Percentiles rank a stretch among this genome's conserved stretches.
phyloP scores from a whole-genome alignment of 177 flowering plant genomes.

The Vitis hybrid region DNA sequence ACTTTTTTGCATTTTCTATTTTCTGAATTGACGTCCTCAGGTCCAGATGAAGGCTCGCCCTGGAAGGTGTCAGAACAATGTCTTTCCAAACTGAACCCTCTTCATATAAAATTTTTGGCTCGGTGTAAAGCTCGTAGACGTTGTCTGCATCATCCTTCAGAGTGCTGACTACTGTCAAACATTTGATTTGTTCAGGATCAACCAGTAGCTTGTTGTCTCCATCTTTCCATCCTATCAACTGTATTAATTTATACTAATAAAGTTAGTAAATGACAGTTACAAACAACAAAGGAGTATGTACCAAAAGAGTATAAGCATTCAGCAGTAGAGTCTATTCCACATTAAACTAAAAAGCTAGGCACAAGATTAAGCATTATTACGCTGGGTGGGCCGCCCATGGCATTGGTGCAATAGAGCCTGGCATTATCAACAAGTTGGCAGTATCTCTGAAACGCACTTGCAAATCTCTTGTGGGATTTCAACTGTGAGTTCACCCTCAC shows the following conservation, averaged over 20 bases:
- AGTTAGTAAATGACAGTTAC: neutral
- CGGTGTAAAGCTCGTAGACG: conserved; percentile 44
- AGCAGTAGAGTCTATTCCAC: no score
- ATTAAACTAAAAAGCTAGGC: neutral
- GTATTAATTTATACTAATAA: conserved; percentile 1
- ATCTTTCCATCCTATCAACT: conserved; percentile 66
- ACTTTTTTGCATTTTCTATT: conserved; percentile 24
- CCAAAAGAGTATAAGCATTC: no score
- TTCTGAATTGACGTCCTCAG: conserved; percentile 34
- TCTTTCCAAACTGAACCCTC: conserved; percentile 57
- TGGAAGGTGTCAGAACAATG: conserved; percentile 40
- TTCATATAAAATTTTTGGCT: conserved; percentile 15
- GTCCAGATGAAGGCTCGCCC: conserved; percentile 35
- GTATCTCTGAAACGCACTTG: conserved; percentile 64
- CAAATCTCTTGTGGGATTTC: conserved; percentile 91
- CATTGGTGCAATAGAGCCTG: conserved; percentile 77
- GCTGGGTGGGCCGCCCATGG: conserved; percentile 60
- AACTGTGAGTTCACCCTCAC: conserved; percentile 91
- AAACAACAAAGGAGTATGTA: no score
- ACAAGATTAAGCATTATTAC: conserved; percentile 27
- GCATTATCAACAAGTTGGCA: conserved; percentile 83
- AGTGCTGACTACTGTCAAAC: conserved; percentile 27
- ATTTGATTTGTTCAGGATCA: conserved; percentile 51
- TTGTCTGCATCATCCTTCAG: conserved; percentile 54
- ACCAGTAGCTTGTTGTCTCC: conserved; percentile 45